Percentiles rank a stretch among this genome's conserved stretches.
Conservation (phyloP, 2,329 filamentous ascomycete species). For the Sporothrix brasiliensis region DNA sequence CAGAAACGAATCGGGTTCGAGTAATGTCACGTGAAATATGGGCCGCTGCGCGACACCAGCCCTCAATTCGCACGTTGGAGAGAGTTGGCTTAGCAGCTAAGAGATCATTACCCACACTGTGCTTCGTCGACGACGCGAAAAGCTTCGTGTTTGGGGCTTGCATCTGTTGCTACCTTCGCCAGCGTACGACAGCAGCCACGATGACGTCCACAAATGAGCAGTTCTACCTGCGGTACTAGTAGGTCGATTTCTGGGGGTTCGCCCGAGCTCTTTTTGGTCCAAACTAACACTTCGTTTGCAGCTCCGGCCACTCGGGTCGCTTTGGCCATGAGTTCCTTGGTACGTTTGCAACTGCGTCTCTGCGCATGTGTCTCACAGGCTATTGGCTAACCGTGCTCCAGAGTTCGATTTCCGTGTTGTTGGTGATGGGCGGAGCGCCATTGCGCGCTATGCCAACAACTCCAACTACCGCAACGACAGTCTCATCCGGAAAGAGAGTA, state of each 20-base stretch:
- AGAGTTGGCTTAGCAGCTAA: not conserved
- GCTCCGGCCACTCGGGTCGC: conserved; percentile 94
- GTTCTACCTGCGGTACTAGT: conserved; percentile 99
- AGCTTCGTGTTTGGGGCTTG: conserved; percentile 20
- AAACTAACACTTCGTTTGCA: conserved; percentile 45
- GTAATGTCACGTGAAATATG: conserved; percentile 32
- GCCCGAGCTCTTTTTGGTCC: not conserved
- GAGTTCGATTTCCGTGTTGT: conserved; percentile 96
- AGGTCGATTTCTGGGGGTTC: conserved; percentile 46
- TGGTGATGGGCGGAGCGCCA: conserved; percentile 88
- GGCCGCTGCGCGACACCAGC: not conserved
- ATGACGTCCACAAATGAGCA: conserved; percentile 72
- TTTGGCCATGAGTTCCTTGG: conserved; percentile 98
- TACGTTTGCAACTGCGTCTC: conserved; percentile 47
- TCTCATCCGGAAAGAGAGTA: conserved; percentile 98
- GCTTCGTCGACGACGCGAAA: conserved; percentile 19
- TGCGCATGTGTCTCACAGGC: not conserved
- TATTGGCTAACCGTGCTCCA: conserved; percentile 47
- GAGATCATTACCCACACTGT: not conserved
- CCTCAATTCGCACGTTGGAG: conserved; percentile 20
- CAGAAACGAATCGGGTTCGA: conserved; percentile 30
- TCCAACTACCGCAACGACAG: conserved; percentile 99
- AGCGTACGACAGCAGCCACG: conserved; percentile 28
- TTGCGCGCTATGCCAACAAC: conserved; percentile 97
- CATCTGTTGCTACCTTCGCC: not conserved